Evolutionary conservation across 192 early-diverging fungal genomes (phyloP).

Genomic region (Neocallimastix lanati): DNA sequence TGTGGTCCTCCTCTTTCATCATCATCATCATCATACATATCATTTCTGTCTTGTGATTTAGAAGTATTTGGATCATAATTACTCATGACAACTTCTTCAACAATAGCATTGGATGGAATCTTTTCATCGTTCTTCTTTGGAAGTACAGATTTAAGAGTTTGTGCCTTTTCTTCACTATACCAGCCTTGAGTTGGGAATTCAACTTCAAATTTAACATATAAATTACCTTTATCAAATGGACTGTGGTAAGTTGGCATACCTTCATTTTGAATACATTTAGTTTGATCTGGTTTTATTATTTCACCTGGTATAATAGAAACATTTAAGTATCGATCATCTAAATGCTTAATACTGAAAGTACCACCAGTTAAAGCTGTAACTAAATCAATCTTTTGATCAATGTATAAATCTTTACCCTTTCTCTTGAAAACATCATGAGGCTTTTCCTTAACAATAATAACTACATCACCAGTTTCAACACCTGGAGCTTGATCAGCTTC

Average conservation of each 20-base stretch:
- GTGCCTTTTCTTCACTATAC: constrained; percentile 46
- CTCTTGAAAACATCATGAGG: constrained; percentile 80
- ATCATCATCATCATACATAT: constrained; percentile 50
- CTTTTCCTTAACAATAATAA: constrained; percentile 93
- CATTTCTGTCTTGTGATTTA: not conserved
- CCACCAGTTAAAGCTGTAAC: constrained; percentile 91
- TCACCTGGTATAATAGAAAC: constrained; percentile 88
- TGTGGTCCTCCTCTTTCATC: constrained; percentile 33
- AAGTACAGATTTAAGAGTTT: constrained; percentile 59
- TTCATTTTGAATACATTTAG: constrained; percentile 72
- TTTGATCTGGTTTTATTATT: constrained; percentile 69
- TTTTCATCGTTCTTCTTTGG: constrained; percentile 38
- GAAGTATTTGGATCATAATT: constrained; percentile 31
- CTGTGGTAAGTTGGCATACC: constrained; percentile 83
- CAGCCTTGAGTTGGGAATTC: constrained; percentile 77
- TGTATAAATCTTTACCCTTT: constrained; percentile 77
- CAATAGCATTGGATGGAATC: constrained; percentile 26
- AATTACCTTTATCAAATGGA: constrained; percentile 66
- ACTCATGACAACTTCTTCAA: constrained; percentile 74
- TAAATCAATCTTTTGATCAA: constrained; percentile 83
- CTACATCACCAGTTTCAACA: constrained; percentile 85
- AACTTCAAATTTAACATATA: constrained; percentile 85
- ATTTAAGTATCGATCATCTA: constrained; percentile 76
- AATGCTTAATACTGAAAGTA: constrained; percentile 71
- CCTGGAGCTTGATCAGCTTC: constrained; percentile 94